Evolutionary conservation across 176 grass and related monocot genomes (phyloP), one percentile per base, ranked within the genome.

Genomic region (Coix lacrymajobi): DNA sequence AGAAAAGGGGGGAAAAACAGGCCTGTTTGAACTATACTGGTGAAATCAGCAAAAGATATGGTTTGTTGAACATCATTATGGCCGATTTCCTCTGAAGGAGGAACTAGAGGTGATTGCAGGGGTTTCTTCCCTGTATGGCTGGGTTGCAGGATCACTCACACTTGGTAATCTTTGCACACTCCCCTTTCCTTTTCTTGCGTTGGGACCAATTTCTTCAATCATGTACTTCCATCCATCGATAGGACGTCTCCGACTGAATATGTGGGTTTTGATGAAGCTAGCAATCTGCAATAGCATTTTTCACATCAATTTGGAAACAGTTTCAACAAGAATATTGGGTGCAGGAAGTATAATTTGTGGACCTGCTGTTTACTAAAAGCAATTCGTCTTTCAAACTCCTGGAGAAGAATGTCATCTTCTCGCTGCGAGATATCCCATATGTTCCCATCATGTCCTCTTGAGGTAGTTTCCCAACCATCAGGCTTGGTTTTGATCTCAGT

Each of bases 301-400:
- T 25, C 37, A 34, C 19, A 51, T 58, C 62, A 86, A 66, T 78
- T 45, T 3, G 37, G 4, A 37, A 64, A 84, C 38, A 69, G 13
- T 37, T 10, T 49, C 12, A 72, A 11, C 10, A 81, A 74, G 8
- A 78, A 29, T 40, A 52, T 4, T 17, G 11, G 16, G 39, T 62
- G 13, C 16, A 57, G 3, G 66, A 77, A 74, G n/a, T 38, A 46
- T 62, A 7, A 0, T 20, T 14, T 63, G 1, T 79, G 79, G 12
- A 99, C 96, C 91, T 99, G 93, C 60, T 90, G 88, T 89, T 96
- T 99, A 74, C 91, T 93, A 89, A 99, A 99, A 87, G 96, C 91
- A 15, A 93, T 96, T 26, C 93, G 80, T 26, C 96, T 85, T 82
- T 99, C 93, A 24, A 99, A 99, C 83, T 99, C 96, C 88, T 96